Conservation (phyloP, 225 moss, liverwort and hornwort genomes). For the Antitrichia curtipendula region DNA sequence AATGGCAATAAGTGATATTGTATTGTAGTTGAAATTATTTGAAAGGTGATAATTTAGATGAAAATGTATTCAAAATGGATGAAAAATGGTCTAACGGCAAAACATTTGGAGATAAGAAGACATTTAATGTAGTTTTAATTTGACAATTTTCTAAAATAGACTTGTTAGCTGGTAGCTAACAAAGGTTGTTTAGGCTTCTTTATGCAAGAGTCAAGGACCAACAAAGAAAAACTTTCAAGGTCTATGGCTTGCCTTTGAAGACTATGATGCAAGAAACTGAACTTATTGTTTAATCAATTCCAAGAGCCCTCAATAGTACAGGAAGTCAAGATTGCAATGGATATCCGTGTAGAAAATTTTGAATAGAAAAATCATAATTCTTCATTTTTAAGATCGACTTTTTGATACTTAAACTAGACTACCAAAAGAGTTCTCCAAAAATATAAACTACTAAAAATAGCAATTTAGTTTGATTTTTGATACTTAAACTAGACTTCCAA, state of each 20-base stretch:
- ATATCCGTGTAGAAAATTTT: too few relatives aligned
- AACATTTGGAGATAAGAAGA: not conserved
- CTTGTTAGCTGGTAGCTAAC: fast-evolving
- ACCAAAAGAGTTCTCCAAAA: too few relatives aligned
- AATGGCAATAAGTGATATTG: not conserved
- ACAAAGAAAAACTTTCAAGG: not conserved
- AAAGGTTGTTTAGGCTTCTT: not conserved
- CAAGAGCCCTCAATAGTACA: too few relatives aligned
- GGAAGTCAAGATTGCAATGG: too few relatives aligned
- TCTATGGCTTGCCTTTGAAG: not conserved
- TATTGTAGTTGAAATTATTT: not conserved
- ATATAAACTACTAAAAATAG: too few relatives aligned
- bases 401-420: too few relatives aligned
- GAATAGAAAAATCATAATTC: too few relatives aligned
- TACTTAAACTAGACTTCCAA: too few relatives aligned
- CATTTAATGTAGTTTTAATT: not conserved
- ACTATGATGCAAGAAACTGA: not conserved
- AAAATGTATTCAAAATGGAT: not conserved
- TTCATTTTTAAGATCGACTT: too few relatives aligned
- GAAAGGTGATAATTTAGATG: not conserved
- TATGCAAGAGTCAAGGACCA: fast-evolving
- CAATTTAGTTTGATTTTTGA: too few relatives aligned
- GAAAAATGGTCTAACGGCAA: not conserved
- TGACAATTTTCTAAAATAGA: not conserved
- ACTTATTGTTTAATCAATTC: not conserved